Evolutionary conservation across 805 yeast species (phyloP).

Genomic region (Candida maris): DNA sequence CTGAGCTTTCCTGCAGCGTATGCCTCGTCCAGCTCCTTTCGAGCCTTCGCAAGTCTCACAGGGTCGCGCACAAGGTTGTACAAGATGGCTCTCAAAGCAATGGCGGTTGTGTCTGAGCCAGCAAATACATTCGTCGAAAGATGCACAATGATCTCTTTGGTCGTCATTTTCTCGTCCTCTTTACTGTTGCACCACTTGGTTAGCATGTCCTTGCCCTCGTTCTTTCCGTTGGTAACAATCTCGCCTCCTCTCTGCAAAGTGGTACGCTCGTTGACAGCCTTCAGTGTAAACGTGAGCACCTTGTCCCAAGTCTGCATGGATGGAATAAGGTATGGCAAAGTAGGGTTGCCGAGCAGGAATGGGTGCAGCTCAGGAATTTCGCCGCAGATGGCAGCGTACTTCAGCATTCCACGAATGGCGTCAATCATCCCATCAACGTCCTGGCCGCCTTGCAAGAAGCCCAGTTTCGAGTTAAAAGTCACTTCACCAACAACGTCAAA

Average conservation of each 20-base stretch:
- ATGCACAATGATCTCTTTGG: slow-evolving; percentile 18
- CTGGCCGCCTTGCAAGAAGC: slow-evolving; percentile 13
- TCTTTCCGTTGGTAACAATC: slow-evolving; percentile 12
- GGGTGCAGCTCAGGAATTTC: slow-evolving; percentile 17
- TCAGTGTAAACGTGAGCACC: slow-evolving; percentile 13
- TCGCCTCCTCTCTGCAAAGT: slow-evolving; percentile 16
- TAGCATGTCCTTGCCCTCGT: slow-evolving; percentile 15
- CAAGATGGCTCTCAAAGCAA: slow-evolving; percentile 38
- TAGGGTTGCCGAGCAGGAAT: slow-evolving; percentile 14
- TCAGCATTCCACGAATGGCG: slow-evolving; percentile 14
- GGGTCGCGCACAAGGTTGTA: slow-evolving; percentile 37
- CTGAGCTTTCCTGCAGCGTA: slow-evolving; percentile 28
- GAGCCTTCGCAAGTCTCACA: slow-evolving; percentile 26
- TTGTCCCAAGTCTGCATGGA: slow-evolving; percentile 18
- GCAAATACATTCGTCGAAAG: slow-evolving; percentile 39
- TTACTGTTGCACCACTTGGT: slow-evolving; percentile 18
- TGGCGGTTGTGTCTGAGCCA: slow-evolving; percentile 45
- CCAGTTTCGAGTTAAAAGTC: slow-evolving; percentile 13
- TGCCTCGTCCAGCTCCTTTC: slow-evolving; percentile 31
- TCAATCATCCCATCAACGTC: slow-evolving; percentile 16
- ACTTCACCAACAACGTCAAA: slow-evolving; percentile 19
- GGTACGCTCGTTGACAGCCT: slow-evolving; percentile 14
- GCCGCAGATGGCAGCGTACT: slow-evolving; percentile 13
- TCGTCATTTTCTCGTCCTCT: slow-evolving; percentile 15
- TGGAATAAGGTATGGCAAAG: slow-evolving; percentile 14